Base-by-base conservation (phyloP, 148 eudicot species). In the Camellia sinensis region DNA sequence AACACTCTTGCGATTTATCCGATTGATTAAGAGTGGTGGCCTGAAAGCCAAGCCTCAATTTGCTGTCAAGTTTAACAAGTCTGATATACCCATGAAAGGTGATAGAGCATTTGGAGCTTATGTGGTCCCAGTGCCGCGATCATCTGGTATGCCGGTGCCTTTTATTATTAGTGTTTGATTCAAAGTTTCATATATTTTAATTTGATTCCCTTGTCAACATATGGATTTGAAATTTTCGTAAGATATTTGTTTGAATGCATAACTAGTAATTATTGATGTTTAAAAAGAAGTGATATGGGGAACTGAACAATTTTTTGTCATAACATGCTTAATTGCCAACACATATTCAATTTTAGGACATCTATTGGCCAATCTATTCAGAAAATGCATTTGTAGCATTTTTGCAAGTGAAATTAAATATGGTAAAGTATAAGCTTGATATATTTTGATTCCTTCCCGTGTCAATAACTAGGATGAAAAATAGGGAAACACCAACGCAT, bases 21-120 rank as follows among this genome's bases (percentile, higher is more conserved):
- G 92, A 82, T 84, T 89, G 84, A 88, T 91, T 64, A 96, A 96
- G 89, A 89, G 80, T 80, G 87, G 88, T 70, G 99, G 99, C 29
- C 84, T 96, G 46, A 93, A 90, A 81, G 98, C 85, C 19, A 96
- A 89, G 89, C 99, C 99, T 82, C 90, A 87, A 67, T 92, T 96
- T 87, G 87, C 94, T 14, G 89, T 93, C 48, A 96, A 92, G 84
- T 82, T 93, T 79, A 91, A 96, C 84, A 92, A 87, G 81, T 88
- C 94, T 82, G 98, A 96, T 80, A 81, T 93, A 81, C 95, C 98
- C 0, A 64, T 53, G 4, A 48, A 80, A 52, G 86, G 84, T 56
- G 82, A 89, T 78, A 85, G 98, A 87, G 97, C 97, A 75, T 92
- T 81, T 88, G 98, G 99, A 64, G 92, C 95, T 66, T 91, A 91